Evolutionary conservation across 2,329 filamentous ascomycete genomes (phyloP), one percentile per base, ranked within the genome.

Genomic region (Ophiostoma perfectum): DNA sequence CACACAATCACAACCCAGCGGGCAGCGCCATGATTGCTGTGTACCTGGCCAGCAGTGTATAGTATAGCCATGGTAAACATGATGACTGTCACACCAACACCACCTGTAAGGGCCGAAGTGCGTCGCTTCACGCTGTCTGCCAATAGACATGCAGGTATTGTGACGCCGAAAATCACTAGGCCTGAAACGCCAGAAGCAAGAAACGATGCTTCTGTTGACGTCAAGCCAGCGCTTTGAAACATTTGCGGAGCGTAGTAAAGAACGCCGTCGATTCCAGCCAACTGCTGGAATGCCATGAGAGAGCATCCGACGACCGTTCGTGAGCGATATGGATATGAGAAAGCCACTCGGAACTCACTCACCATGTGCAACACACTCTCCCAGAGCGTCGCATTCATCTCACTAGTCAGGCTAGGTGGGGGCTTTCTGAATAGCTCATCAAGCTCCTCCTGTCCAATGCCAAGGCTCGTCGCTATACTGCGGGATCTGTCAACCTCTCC

Each of bases 281-380:
- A 18, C 27, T 64, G 63, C 42, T 64, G 63, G n/a, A 64, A 64
- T 27, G 63, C 63, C 63, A 64, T 64, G 14, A 64, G 63, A 6
- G 63, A 64, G 42, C 63, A 64, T 14, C 63, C 63, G 9, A 64
- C 45, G n/a, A 47, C 5, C 0, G 63, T 47, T 4, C 63, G 63
- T 12, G 63, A 64, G n/a, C 63, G 41, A 42, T 64, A 64, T 5
- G 41, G n/a, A 7, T 5, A 7, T 12, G 63, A 44, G 5, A 64
- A 64, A 1, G 63, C 63, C 2, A 64, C 63, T 27, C 63, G 42
- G 18, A 64, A 64, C 16, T 64, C 63, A 11, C 18, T 64, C 9
- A 45, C 41, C 12, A 64, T 5, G 11, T 64, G 63, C 2, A 36
- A 5, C 7, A 64, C n/a, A 42, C 42, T 64, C 5, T 64, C 7